Evolutionary conservation across 306 rosid genomes (phyloP), one percentile per base, ranked within the genome.

Genomic region (Mucuna pruriens): DNA sequence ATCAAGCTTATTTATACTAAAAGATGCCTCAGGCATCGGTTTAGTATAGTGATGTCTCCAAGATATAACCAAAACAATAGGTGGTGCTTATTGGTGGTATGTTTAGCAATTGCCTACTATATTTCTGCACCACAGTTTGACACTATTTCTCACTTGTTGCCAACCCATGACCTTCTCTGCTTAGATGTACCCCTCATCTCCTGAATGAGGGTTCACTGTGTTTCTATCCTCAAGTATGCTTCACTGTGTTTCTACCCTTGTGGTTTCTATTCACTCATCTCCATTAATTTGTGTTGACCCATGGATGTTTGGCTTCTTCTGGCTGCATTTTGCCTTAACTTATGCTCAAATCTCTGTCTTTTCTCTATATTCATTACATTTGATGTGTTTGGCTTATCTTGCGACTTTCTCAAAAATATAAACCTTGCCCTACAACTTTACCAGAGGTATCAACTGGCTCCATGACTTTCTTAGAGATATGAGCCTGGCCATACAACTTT

Each of bases 1-100:
- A 57, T 78, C 36, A 75, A 63, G n/a, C 19, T 65, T 45, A 33
- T 77, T 39, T 80, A 52, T 34, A 65, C 42, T 7, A 39, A 29
- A 44, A 58, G 15, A 54, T 58, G 31, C 46, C 66, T 22, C 54
- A 42, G 33, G 66, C 58, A 48, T 44, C 39, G 23, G n/a, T 48
- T 38, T 63, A 49, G 46, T 60, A 39, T 57, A 58, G 39, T 25
- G 42, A 25, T 61, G 9, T 49, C 25, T 38, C 74, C 36, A 23
- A 45, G 78, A 46, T 60, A 45, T 42, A 65, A 26, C 52, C 31
- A 48, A 46, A 29, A 40, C 1, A 29, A 29, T 29, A 29, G 31
- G 31, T 1, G 31, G 31, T 29, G 31, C 2, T 29, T 29, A 29
- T 29, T 29, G 31, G 31, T 29, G 31, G n/a, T n/a, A n/a, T n/a